Percentiles rank a stretch among this genome's conserved stretches.
phyloP scores from a whole-genome alignment of 73 alveolate species.

The Paramecium sexaurelia region DNA sequence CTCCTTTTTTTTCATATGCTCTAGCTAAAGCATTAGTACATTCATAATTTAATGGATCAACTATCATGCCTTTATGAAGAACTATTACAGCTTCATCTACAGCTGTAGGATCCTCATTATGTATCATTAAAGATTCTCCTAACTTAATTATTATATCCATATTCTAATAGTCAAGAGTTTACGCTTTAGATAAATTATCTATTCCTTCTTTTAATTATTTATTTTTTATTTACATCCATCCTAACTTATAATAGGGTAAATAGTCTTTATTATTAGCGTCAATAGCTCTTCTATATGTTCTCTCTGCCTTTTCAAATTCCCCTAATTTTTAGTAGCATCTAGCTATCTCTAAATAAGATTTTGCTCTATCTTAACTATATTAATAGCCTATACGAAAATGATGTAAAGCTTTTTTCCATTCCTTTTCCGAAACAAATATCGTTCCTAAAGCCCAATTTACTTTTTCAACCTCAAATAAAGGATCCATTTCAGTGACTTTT shows the following conservation, averaged over 20 bases:
- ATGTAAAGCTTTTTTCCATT: constrained; percentile 61
- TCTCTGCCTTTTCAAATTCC: constrained; percentile 73
- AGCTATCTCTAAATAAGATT: constrained; percentile 75
- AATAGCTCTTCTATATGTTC: constrained; percentile 75
- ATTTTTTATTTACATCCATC: constrained; percentile 79
- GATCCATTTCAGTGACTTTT: constrained; percentile 63
- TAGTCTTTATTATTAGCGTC: constrained; percentile 69
- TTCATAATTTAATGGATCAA: constrained; percentile 83
- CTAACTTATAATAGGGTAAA: constrained; percentile 81
- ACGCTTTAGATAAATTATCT: constrained; percentile 74
- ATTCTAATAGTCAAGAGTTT: constrained; percentile 75
- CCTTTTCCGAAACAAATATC: constrained; percentile 66
- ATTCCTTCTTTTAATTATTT: constrained; percentile 77
- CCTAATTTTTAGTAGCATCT: constrained; percentile 82
- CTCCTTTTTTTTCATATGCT: constrained; percentile 84
- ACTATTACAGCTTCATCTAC: constrained; percentile 81
- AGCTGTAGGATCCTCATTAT: constrained; percentile 58
- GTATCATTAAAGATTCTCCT: constrained; percentile 74
- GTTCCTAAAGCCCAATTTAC: constrained; percentile 68
- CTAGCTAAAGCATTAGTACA: constrained; percentile 86
- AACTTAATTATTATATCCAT: constrained; percentile 81
- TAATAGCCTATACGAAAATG: constrained; percentile 25
- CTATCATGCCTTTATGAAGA: constrained; percentile 73
- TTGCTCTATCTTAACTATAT: constrained; percentile 60
- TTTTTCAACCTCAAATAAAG: constrained; percentile 65